Conservation (phyloP, 2,329 filamentous ascomycete genomes). For the Chaetomiaceae sp. region DNA sequence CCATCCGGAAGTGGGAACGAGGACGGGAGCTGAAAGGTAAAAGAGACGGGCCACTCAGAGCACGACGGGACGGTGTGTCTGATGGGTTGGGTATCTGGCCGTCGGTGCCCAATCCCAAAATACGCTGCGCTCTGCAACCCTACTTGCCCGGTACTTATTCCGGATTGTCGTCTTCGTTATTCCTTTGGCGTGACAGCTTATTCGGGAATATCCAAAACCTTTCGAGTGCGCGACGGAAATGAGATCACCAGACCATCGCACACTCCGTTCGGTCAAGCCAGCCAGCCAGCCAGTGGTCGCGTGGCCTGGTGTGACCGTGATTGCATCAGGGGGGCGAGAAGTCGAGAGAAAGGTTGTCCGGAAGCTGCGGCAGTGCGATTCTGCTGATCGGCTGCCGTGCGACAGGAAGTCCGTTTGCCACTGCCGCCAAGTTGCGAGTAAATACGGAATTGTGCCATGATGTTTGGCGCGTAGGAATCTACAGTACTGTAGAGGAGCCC, state of each 20-base stretch:
- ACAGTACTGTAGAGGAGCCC: too few relatives aligned
- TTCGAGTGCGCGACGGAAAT: too few relatives aligned
- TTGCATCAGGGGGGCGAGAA: neutral
- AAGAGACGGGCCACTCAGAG: slow-evolving; percentile 3
- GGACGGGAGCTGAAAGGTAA: slow-evolving; percentile 2
- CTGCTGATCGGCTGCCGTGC: neutral
- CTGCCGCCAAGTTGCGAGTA: neutral
- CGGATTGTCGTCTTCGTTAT: neutral
- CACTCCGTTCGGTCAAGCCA: too few relatives aligned
- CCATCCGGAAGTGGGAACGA: neutral
- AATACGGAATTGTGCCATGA: too few relatives aligned
- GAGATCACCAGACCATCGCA: slow-evolving; percentile 3
- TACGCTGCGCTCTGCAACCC: slow-evolving; percentile 1
- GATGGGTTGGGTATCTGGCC: slow-evolving; percentile 12
- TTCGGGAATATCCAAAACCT: neutral
- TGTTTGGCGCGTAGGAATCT: too few relatives aligned
- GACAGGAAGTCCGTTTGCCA: neutral
- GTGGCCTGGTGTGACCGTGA: neutral
- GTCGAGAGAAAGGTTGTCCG: neutral
- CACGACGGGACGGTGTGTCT: neutral
- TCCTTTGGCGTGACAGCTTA: neutral
- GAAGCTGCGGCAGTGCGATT: neutral
- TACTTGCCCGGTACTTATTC: neutral
- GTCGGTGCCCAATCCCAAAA: slow-evolving; percentile 14
- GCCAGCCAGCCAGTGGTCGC: neutral